Evolutionary conservation across 208 protist species (phyloP).

Genomic region (Angomonas deanei): DNA sequence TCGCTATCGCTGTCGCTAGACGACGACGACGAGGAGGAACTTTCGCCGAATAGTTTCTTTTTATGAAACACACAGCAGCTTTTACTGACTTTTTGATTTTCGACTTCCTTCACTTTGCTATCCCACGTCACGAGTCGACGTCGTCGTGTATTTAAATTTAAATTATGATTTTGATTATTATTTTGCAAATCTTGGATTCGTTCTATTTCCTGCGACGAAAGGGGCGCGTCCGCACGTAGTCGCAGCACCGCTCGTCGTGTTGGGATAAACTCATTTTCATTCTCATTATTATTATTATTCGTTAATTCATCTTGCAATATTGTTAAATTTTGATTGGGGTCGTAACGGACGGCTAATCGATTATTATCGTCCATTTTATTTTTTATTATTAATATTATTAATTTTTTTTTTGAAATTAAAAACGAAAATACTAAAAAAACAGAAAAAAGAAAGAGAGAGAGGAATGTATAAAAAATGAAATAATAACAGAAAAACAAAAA

Average conservation of each 20-base stretch:
- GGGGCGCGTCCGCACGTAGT: conserved; percentile 15
- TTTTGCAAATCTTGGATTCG: not conserved
- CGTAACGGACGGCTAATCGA: too few relatives aligned
- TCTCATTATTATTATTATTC: not conserved
- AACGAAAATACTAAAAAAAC: not conserved
- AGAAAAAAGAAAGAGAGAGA: conserved; percentile 4
- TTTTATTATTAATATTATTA: conserved; percentile 2
- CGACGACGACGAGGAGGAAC: conserved; percentile 36
- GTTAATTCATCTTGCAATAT: not conserved
- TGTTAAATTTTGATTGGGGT: not conserved
- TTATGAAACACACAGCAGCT: conserved; percentile 88
- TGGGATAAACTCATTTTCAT: not conserved
- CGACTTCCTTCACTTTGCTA: conserved; percentile 31
- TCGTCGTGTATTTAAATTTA: not conserved
- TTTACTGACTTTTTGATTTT: conserved; percentile 76
- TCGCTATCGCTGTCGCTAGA: conserved; percentile 3
- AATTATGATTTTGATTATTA: not conserved
- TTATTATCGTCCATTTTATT: not conserved
- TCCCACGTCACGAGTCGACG: conserved; percentile 46
- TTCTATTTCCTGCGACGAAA: not conserved
- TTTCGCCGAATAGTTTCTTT: conserved; percentile 85
- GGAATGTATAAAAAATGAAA: not conserved
- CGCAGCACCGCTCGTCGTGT: conserved; percentile 21
- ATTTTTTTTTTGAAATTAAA: not conserved
- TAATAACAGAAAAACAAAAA: not conserved